Evolutionary conservation across 495 filamentous ascomycete genomes (phyloP).

Genomic region (Penicillium maclennaniae): DNA sequence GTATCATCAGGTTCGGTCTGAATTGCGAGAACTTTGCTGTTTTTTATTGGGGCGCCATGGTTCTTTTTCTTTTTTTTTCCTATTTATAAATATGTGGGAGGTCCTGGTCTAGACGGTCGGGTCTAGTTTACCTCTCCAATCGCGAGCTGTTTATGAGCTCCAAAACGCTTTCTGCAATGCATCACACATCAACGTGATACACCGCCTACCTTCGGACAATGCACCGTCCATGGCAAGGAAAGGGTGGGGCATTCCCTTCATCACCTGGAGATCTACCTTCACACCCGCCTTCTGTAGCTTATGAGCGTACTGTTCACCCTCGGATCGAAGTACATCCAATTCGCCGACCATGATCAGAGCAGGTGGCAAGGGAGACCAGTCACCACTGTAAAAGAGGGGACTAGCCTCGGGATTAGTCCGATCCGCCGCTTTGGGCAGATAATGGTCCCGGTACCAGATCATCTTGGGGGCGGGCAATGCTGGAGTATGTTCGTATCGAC

Average conservation of each 20-base stretch:
- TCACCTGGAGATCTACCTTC: slow-evolving; percentile 51
- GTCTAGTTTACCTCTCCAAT: background rate
- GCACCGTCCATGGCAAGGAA: slow-evolving; percentile 59
- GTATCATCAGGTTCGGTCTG: no score
- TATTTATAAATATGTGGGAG: no score
- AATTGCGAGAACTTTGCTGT: no score
- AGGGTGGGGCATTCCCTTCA: slow-evolving; percentile 61
- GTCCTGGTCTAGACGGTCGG: background rate
- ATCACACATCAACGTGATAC: slow-evolving; percentile 54
- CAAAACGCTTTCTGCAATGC: slow-evolving; percentile 45
- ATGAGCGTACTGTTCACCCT: slow-evolving; percentile 48
- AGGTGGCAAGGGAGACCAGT: slow-evolving; percentile 46
- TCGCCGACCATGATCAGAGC: slow-evolving; percentile 55
- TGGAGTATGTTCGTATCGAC: slow-evolving; percentile 45
- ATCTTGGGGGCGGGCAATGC: slow-evolving; percentile 53
- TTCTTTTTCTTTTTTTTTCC: no score
- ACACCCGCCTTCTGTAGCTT: slow-evolving; percentile 50
- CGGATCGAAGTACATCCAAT: slow-evolving; percentile 50
- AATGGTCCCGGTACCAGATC: slow-evolving; percentile 57
- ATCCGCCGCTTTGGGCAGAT: slow-evolving; percentile 45
- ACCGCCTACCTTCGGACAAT: slow-evolving; percentile 48
- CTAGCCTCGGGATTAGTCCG: slow-evolving; percentile 51
- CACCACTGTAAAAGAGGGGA: slow-evolving; percentile 47
- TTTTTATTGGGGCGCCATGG: no score
- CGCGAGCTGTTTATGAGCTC: background rate